These are phyloP conservation scores for Diaporthe vaccinii DNA, from an alignment of 2,329 filamentous ascomycete species.

Conservation along the genomic window DNA sequence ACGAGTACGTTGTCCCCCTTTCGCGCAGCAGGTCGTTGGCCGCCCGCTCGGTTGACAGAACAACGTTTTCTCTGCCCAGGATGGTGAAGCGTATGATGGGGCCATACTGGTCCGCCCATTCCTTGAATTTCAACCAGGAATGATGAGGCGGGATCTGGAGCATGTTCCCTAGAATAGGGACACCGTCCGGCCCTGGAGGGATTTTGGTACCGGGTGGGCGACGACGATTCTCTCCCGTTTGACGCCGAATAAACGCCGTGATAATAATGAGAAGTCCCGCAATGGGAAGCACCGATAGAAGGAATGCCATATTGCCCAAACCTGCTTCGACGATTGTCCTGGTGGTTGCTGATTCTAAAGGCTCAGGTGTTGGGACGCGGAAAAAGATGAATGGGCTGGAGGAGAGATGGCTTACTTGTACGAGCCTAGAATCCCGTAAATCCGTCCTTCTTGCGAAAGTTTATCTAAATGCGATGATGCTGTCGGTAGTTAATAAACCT, in stretches of 20 bases:
- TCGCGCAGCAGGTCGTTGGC: slow-evolving; percentile 12
- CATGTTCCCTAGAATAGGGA: slow-evolving; percentile 1
- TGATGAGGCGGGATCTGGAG: neutral
- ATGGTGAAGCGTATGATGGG: slow-evolving; percentile 1
- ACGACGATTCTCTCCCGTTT: neutral
- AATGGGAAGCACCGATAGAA: neutral
- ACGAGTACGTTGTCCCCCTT: neutral
- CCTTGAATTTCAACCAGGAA: slow-evolving; percentile 14
- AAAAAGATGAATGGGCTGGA: neutral
- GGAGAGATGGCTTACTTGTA: neutral
- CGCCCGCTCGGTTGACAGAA: slow-evolving; percentile 6
- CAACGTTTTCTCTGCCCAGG: neutral
- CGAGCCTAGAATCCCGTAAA: neutral
- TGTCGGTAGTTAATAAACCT: neutral
- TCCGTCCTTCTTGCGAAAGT: neutral
- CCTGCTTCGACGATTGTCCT: neutral
- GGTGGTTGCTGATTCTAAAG: neutral
- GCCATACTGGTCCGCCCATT: slow-evolving; percentile 6
- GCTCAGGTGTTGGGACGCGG: neutral
- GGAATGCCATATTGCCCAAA: neutral
- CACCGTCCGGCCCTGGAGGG: neutral
- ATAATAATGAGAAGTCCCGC: neutral
- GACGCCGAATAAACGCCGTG: neutral
- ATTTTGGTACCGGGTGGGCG: neutral
- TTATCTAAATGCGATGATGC: neutral